phyloP scores from a whole-genome alignment of 345 rosid species.

The Rhodamnia argentea region DNA sequence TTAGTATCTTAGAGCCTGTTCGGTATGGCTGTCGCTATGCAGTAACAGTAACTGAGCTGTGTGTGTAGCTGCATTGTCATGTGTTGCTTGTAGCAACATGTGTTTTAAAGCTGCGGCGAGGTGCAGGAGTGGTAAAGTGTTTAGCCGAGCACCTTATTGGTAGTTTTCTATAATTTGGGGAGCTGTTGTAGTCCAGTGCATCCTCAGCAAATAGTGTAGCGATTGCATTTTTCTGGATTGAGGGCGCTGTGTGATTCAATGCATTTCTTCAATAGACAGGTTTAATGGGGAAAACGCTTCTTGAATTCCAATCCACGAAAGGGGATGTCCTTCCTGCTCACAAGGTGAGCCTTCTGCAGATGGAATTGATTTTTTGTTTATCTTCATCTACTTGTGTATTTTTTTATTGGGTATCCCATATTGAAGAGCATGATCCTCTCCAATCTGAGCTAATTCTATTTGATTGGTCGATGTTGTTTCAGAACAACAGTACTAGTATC shows the following conservation, averaged over 20 bases:
- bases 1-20: background rate
- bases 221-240: background rate
- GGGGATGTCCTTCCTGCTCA: slow-evolving; percentile 97
- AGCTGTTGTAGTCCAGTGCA: background rate
- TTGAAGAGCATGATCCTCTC: background rate
- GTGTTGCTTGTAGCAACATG: background rate
- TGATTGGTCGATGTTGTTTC: background rate
- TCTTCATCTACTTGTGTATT: background rate
- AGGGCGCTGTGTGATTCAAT: background rate
- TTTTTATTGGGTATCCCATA: background rate
- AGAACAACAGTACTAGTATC: background rate
- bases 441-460: background rate
- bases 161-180: background rate
- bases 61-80: background rate
- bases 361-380: background rate
- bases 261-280: slow-evolving; percentile 33
- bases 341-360: slow-evolving; percentile 28
- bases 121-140: background rate
- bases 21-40: background rate
- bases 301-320: slow-evolving; percentile 83
- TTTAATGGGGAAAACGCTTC: slow-evolving; percentile 82
- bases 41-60: background rate
- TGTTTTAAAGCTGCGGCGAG: background rate
- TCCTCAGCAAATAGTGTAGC: background rate
- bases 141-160: background rate